A percentile compares a stretch with the other conserved stretches of the same genome.
Evolutionary conservation across 257 asterid genomes (phyloP).

Genomic region (Solanum ossicruentum): DNA sequence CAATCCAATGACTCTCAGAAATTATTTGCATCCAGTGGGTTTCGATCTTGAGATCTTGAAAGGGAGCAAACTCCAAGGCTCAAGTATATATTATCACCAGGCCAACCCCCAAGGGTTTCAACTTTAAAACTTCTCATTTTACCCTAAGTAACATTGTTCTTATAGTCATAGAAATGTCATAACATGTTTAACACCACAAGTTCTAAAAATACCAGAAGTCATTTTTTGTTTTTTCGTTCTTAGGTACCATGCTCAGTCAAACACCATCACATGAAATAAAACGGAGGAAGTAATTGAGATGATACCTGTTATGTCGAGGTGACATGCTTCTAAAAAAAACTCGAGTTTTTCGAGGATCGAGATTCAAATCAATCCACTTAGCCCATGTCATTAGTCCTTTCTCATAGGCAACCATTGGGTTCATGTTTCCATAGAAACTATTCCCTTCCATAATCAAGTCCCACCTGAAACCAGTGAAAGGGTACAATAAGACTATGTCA

Average conservation of each 20-base stretch:
- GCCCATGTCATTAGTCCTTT: conserved; percentile 78
- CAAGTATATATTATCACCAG: no score
- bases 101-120: neutral
- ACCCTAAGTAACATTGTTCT: neutral
- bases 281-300: neutral
- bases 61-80: no score
- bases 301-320: conserved; percentile 68
- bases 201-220: neutral
- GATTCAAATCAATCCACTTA: conserved; percentile 66
- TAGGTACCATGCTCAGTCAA: neutral
- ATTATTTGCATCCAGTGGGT: no score
- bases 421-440: conserved; percentile 35
- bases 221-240: neutral
- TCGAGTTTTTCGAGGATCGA: conserved; percentile 58
- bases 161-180: neutral
- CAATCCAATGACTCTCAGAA: no score
- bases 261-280: neutral
- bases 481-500: neutral
- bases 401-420: conserved; percentile 66
- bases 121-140: neutral
- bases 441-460: conserved; percentile 71
- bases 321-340: conserved; percentile 83
- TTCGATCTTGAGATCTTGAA: no score
- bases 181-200: neutral
- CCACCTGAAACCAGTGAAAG: conserved; percentile 44